Conservation (phyloP, 257 asterid genomes). For the Salvia hispanica region DNA sequence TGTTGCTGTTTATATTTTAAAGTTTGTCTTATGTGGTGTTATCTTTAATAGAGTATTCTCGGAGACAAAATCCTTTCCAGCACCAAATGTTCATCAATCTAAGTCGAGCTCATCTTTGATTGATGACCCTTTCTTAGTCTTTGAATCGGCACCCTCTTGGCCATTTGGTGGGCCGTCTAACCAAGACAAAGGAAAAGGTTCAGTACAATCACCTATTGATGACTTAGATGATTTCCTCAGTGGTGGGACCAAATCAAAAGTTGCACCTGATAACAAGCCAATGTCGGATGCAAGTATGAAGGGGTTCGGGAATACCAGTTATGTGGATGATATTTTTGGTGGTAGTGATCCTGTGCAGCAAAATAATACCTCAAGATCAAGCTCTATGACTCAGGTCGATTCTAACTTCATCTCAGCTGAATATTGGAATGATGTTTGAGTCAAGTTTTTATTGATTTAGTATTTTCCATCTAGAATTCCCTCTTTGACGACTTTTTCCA, state of each 20-base stretch:
- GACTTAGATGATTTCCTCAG: slow-evolving; percentile 60
- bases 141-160: slow-evolving; percentile 58
- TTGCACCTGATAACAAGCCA: slow-evolving; percentile 35
- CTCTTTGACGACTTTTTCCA: slow-evolving; percentile 51
- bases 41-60: slow-evolving; percentile 40
- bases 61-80: slow-evolving; percentile 36
- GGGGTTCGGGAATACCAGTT: slow-evolving; percentile 35
- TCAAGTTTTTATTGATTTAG: slow-evolving; percentile 19
- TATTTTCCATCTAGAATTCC: slow-evolving; percentile 51
- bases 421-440: slow-evolving; percentile 16
- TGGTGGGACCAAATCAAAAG: slow-evolving; percentile 42
- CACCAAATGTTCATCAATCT: slow-evolving; percentile 41
- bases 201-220: slow-evolving; percentile 48
- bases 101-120: slow-evolving; percentile 43
- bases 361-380: slow-evolving; percentile 36
- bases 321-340: slow-evolving; percentile 53
- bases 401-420: slow-evolving; percentile 14
- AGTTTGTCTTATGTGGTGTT: slow-evolving; percentile 9
- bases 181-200: slow-evolving; percentile 36
- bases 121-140: slow-evolving; percentile 66
- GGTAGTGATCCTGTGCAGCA: slow-evolving; percentile 30
- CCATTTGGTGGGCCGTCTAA: slow-evolving; percentile 45
- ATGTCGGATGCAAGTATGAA: slow-evolving; percentile 32
- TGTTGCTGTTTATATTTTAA: background rate
- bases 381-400: slow-evolving; percentile 59